Evolutionary conservation across 352 stramenopile species (phyloP), one percentile per base, ranked within the genome.

Genomic region (Globisporangium cylindrosporum): DNA sequence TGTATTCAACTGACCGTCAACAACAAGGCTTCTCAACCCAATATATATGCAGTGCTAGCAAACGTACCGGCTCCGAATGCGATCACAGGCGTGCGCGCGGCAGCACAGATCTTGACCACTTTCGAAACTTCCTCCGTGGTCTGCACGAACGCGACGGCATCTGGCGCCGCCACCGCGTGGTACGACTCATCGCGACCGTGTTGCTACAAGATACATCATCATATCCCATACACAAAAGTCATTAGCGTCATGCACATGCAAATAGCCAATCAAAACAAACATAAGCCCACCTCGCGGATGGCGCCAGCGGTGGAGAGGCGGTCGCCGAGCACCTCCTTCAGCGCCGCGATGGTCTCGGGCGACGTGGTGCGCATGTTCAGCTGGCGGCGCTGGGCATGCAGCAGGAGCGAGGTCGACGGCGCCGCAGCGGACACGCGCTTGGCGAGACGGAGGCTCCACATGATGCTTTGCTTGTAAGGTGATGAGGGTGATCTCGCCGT

Each of bases 121-220:
- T 89, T 76, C 7, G 83, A 71, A 27, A 99, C 90, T 72, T 99
- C 89, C 57, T 97, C 73, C 3, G 91, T 96, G 34, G 72, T 92
- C 32, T 90, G 66, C 48, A 95, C 91, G 68, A 90, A 93, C 43
- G 94, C 81, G 25, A 99, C 90, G 6, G 84, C 92, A 62, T 96
- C 88, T 12, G 96, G 94, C 18, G 90, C 82, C 27, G 80, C 69
- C 5, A 88, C 77, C 1, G 81, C 76, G 79, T 99, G 95, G 74
- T 97, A 96, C 4, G 89, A 97, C 77, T 98, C 94, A 27, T 97
- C 93, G 48, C 80, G 82, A 22, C 92, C 95, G 73, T 98, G 95
- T 72, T 95, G 84, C 78, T 84, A 22, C 12, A 53, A 32, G 51
- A 29, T 25, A 32, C n/a, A 18, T 41, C 36, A 27, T 3, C n/a